Percentiles rank a stretch among this genome's conserved stretches.
Evolutionary conservation across 352 stramenopile species (phyloP).

Genomic region (Phytophthora lateralis): DNA sequence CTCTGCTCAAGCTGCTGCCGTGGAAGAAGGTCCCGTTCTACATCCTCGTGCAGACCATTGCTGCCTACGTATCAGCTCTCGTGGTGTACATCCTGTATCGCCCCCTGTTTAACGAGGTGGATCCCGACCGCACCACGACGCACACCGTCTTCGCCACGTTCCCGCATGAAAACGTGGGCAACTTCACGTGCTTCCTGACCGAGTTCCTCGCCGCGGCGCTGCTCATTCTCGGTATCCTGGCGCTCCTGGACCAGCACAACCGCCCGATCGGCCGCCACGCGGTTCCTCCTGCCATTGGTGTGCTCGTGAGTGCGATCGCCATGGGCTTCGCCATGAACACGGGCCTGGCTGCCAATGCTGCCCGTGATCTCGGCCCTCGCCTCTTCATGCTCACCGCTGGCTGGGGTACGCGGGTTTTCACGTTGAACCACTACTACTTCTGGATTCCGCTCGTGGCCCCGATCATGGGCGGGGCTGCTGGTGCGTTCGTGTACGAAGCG

Average conservation of each 20-base stretch:
- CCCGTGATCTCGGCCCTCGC: conserved; percentile 70
- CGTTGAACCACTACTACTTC: conserved; percentile 45
- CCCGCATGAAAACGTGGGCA: conserved; percentile 36
- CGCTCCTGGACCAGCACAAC: conserved; percentile 76
- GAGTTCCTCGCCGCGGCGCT: conserved; percentile 48
- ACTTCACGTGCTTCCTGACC: conserved; percentile 43
- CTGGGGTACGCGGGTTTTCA: conserved; percentile 75
- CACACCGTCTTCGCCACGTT: conserved; percentile 48
- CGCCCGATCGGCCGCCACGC: conserved; percentile 68
- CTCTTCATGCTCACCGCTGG: conserved; percentile 67
- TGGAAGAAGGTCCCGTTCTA: conserved; percentile 55
- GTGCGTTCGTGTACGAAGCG: conserved; percentile 63
- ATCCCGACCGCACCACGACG: conserved; percentile 38
- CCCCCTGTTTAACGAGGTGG: conserved; percentile 46
- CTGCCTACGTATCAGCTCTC: conserved; percentile 41
- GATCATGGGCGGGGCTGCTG: conserved; percentile 58
- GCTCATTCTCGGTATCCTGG: conserved; percentile 69
- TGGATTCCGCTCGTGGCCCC: conserved; percentile 65
- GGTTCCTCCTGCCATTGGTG: conserved; percentile 71
- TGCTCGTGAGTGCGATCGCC: conserved; percentile 77
- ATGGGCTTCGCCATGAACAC: conserved; percentile 85
- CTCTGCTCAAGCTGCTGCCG: conserved; percentile 43
- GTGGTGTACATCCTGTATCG: conserved; percentile 58
- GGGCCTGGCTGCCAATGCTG: conserved; percentile 75
- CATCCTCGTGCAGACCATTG: conserved; percentile 45